These are phyloP conservation scores for Botrytis tulipae DNA, from an alignment of 2,329 filamentous ascomycete species.

Conservation along the genomic window DNA sequence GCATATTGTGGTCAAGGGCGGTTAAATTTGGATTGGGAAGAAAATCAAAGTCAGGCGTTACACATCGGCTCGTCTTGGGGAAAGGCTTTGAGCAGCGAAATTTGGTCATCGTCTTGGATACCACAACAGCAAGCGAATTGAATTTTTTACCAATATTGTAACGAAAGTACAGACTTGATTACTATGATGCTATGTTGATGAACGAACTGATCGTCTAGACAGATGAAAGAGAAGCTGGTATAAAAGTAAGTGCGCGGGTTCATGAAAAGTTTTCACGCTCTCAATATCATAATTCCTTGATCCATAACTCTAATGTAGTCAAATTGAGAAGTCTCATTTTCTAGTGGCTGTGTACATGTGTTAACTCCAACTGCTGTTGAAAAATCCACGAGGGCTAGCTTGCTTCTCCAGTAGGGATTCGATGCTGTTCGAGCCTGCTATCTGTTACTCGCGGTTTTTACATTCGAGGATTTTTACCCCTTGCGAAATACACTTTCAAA, in stretches of 20 bases:
- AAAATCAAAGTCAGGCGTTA: constrained; percentile 6
- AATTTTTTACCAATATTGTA: neutral
- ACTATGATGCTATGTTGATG: neutral
- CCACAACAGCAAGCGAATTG: neutral
- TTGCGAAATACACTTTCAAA: too few species aligned
- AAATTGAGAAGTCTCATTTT: neutral
- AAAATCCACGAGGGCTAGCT: neutral
- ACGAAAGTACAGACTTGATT: neutral
- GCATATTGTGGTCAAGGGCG: neutral
- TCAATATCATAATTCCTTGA: neutral
- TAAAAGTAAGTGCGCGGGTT: neutral
- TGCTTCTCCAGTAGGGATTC: neutral
- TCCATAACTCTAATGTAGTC: neutral
- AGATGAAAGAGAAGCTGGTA: neutral
- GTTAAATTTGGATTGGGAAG: neutral
- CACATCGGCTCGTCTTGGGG: neutral
- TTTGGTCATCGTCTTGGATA: constrained; percentile 1
- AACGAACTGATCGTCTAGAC: neutral
- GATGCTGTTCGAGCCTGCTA: neutral
- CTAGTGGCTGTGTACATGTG: neutral
- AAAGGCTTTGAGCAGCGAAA: neutral
- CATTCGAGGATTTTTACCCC: too few species aligned
- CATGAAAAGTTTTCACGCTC: neutral
- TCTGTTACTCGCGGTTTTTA: too few species aligned
- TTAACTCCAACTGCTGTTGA: neutral